Evolutionary conservation across 176 grass and related monocot species (phyloP).

Genomic region (Raddia guianensis): DNA sequence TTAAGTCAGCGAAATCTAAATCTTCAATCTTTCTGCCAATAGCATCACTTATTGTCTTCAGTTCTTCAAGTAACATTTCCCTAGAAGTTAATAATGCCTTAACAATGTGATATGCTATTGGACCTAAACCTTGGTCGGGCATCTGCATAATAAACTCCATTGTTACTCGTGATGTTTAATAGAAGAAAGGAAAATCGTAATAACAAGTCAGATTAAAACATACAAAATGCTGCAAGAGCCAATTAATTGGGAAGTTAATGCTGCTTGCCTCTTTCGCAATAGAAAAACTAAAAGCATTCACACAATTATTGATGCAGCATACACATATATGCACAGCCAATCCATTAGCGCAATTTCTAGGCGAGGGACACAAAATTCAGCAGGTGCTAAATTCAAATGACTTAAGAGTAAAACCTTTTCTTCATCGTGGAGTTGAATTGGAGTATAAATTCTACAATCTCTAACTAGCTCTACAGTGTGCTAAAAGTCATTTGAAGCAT

Average conservation of each 20-base stretch:
- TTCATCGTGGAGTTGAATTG: conserved; percentile 1
- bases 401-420: not conserved
- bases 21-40: conserved; percentile 80
- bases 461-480: conserved; percentile 21
- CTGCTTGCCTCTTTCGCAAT: not conserved
- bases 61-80: conserved; percentile 79
- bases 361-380: not conserved
- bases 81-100: conserved; percentile 81
- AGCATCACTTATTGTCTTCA: conserved; percentile 71
- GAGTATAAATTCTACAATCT: conserved; percentile 12
- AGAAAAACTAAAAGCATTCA: not conserved
- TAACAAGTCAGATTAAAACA: not conserved
- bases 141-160: conserved; percentile 58
- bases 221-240: not conserved
- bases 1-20: conserved; percentile 62
- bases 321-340: not conserved
- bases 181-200: conserved; percentile 10
- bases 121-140: conserved; percentile 65
- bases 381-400: too few relatives aligned
- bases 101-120: conserved; percentile 69
- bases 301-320: conserved; percentile 14
- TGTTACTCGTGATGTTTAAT: conserved; percentile 17
- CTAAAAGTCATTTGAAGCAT: conserved; percentile 25
- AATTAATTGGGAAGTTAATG: conserved; percentile 17
- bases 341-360: not conserved